A percentile compares a stretch with the other conserved stretches of the same genome.
These are phyloP conservation scores for Saccharum spontaneum DNA, from an alignment of 176 grass and related monocot genomes.

Conservation along the genomic window DNA sequence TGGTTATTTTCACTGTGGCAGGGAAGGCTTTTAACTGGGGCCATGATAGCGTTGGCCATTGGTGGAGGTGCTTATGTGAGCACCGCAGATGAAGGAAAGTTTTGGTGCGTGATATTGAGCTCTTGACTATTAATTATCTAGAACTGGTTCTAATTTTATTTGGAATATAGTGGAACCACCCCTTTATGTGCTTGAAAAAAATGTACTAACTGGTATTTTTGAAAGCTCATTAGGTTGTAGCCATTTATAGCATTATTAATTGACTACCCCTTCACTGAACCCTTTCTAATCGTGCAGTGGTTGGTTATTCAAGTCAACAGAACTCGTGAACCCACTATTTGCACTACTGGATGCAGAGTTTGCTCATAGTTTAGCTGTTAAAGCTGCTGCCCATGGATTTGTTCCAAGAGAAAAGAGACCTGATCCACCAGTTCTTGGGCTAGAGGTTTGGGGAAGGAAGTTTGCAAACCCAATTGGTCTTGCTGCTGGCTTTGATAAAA, in stretches of 20 bases:
- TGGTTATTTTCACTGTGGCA: conserved; percentile 32
- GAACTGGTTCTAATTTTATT: conserved; percentile 1
- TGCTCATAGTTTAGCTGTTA: conserved; percentile 79
- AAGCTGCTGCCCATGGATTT: conserved; percentile 80
- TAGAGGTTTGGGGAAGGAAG: conserved; percentile 88
- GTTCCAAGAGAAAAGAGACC: conserved; percentile 91
- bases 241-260: not conserved
- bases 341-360: conserved; percentile 83
- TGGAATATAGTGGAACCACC: not conserved
- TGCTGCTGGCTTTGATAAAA: conserved; percentile 98
- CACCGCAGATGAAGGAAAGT: conserved; percentile 88
- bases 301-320: conserved; percentile 85
- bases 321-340: conserved; percentile 83
- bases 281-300: conserved; percentile 55
- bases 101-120: conserved; percentile 70
- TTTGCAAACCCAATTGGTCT: conserved; percentile 90
- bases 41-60: conserved; percentile 81
- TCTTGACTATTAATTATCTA: conserved; percentile 4
- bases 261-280: conserved; percentile 16
- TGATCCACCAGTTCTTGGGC: conserved; percentile 70
- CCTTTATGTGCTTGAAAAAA: conserved; percentile 1
- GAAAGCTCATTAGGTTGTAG: not conserved
- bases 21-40: conserved; percentile 89
- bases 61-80: conserved; percentile 95
- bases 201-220: not conserved